These are phyloP conservation scores for Lipomyces yamadae DNA, from an alignment of 805 yeast species.

Conservation along the genomic window DNA sequence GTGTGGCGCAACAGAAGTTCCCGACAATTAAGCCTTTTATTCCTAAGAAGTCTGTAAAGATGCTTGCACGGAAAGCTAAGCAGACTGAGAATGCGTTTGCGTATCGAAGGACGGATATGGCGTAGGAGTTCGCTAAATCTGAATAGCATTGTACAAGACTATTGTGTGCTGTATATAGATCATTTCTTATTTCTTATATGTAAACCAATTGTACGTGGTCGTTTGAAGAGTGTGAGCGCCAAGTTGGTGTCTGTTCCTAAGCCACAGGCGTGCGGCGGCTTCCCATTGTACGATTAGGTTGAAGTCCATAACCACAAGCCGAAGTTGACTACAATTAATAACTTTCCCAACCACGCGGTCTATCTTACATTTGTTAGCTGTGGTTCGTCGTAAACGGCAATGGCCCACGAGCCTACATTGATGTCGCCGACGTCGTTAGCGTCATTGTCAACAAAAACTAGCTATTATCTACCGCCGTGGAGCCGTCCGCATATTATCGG, in stretches of 20 bases:
- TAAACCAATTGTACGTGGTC: neutral
- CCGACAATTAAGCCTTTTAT: conserved; percentile 69
- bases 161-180: neutral
- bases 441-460: conserved; percentile 12
- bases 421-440: conserved; percentile 14
- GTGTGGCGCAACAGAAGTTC: conserved; percentile 63
- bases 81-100: neutral
- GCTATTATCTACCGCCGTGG: conserved; percentile 79
- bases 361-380: neutral
- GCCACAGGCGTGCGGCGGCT: neutral
- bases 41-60: conserved; percentile 49
- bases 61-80: conserved; percentile 10
- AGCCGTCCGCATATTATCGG: conserved; percentile 83
- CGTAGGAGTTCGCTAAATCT: neutral
- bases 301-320: too few relatives aligned
- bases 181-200: neutral
- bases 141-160: neutral
- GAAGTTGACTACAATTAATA: too few relatives aligned
- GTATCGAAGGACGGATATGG: neutral
- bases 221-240: neutral
- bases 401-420: neutral
- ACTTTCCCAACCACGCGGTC: neutral
- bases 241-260: neutral
- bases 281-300: neutral
- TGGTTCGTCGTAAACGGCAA: neutral